Percentiles rank a stretch among this genome's conserved stretches.
These are phyloP conservation scores for Hymenoscyphus repandus DNA, from an alignment of 2,329 filamentous ascomycete species.

Conservation along the genomic window DNA sequence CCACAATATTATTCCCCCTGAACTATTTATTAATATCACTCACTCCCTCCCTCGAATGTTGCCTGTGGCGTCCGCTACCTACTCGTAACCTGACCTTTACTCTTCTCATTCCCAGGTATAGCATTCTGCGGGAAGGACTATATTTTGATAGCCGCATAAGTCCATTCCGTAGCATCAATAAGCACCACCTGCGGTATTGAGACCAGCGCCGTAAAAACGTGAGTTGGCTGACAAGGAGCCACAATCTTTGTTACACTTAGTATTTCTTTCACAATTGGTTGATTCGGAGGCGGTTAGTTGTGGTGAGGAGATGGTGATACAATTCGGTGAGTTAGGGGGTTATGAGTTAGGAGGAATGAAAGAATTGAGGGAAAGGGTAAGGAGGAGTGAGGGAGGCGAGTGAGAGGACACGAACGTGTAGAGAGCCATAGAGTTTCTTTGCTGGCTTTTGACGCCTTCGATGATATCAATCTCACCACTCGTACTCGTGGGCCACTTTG, in stretches of 20 bases:
- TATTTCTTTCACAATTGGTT: conserved; percentile 13
- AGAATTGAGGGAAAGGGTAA: neutral
- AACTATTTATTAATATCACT: conserved; percentile 62
- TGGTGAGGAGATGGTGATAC: conserved; percentile 32
- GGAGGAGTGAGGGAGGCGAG: neutral
- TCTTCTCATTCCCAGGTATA: conserved; percentile 60
- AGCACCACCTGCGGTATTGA: conserved; percentile 61
- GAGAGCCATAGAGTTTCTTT: conserved; percentile 56
- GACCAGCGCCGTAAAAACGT: conserved; percentile 51
- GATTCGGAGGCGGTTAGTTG: conserved; percentile 17
- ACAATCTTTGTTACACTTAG: conserved; percentile 34
- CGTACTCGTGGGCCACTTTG: conserved; percentile 50
- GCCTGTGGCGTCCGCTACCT: conserved; percentile 65
- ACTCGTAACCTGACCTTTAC: conserved; percentile 51
- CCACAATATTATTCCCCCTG: conserved; percentile 62
- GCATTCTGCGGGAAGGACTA: conserved; percentile 66
- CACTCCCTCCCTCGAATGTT: conserved; percentile 44
- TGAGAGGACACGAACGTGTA: conserved; percentile 48
- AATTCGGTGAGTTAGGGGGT: conserved; percentile 2
- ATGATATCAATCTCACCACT: conserved; percentile 62
- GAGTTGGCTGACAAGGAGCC: conserved; percentile 41
- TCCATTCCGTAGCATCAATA: conserved; percentile 53
- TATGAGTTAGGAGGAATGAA: neutral
- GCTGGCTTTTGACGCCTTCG: conserved; percentile 44
- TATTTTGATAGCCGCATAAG: conserved; percentile 59